Conservation (phyloP, 2,329 filamentous ascomycete species). For the Fusarium sp. region DNA sequence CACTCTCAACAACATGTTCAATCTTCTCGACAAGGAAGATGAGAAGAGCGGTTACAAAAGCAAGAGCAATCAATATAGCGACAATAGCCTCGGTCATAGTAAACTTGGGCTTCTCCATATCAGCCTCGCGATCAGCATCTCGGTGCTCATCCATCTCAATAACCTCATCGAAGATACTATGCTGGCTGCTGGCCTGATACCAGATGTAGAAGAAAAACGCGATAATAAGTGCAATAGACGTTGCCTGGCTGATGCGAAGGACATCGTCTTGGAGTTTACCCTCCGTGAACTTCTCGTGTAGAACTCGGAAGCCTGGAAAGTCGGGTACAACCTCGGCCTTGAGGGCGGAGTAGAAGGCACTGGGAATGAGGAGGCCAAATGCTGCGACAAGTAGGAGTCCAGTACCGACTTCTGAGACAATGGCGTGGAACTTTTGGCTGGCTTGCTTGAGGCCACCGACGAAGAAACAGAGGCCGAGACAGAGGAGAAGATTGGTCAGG, state of each 20-base stretch:
- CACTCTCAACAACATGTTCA: slow-evolving; percentile 55
- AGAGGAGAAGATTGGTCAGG: slow-evolving; percentile 74
- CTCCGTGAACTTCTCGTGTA: slow-evolving; percentile 46
- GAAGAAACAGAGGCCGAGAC: slow-evolving; percentile 74
- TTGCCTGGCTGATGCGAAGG: slow-evolving; percentile 69
- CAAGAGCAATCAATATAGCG: slow-evolving; percentile 65
- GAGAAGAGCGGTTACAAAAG: slow-evolving; percentile 71
- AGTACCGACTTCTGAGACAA: slow-evolving; percentile 74
- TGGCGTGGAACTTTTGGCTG: slow-evolving; percentile 70
- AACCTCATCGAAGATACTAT: slow-evolving; percentile 70
- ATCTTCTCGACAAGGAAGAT: slow-evolving; percentile 76
- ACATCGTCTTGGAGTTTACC: slow-evolving; percentile 57
- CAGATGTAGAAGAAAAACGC: slow-evolving; percentile 67
- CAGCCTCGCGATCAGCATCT: slow-evolving; percentile 67
- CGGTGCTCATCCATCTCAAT: slow-evolving; percentile 59
- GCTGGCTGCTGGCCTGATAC: slow-evolving; percentile 73
- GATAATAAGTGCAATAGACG: slow-evolving; percentile 69
- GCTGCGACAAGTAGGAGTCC: slow-evolving; percentile 71
- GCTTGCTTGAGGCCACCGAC: slow-evolving; percentile 69
- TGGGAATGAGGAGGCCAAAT: slow-evolving; percentile 50
- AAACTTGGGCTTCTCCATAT: slow-evolving; percentile 69
- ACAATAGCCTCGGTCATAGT: slow-evolving; percentile 73
- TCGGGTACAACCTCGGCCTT: slow-evolving; percentile 43
- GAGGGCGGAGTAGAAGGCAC: slow-evolving; percentile 51
- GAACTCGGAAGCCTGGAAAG: slow-evolving; percentile 30